Conservation (phyloP, 1,284 basidiomycete species). For the Ustilago cynodontis region DNA sequence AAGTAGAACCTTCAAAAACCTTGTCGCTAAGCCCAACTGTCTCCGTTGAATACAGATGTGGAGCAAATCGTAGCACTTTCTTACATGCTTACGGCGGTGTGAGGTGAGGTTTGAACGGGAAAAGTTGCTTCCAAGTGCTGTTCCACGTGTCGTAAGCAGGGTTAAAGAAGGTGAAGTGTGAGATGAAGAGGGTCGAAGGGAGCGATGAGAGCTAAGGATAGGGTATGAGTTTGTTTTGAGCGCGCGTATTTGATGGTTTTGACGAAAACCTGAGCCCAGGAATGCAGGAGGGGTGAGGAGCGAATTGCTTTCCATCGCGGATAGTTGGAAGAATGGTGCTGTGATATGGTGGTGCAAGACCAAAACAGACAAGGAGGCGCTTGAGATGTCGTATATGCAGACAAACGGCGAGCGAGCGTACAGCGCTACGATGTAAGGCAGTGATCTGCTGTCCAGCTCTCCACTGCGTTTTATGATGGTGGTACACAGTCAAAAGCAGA, state of each 20-base stretch:
- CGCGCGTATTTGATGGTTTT: constrained; percentile 37
- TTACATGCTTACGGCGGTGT: constrained; percentile 25
- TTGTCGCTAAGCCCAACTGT: constrained; percentile 13
- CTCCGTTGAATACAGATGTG: constrained; percentile 23
- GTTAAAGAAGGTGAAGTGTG: constrained; percentile 18
- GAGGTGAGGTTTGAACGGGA: constrained; percentile 10
- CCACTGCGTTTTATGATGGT: too few species aligned
- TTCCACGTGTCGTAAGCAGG: constrained; percentile 18
- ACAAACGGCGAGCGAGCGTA: too few species aligned
- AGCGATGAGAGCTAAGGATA: constrained; percentile 19
- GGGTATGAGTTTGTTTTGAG: constrained; percentile 41
- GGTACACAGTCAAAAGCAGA: too few species aligned
- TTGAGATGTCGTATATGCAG: too few species aligned
- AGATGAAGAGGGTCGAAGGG: constrained; percentile 16
- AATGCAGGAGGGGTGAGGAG: constrained; percentile 27
- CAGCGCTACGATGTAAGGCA: too few species aligned
- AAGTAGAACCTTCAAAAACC: constrained; percentile 24
- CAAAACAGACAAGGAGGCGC: too few species aligned
- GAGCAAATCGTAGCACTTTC: constrained; percentile 29
- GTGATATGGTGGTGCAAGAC: too few species aligned
- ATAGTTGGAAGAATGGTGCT: not conserved
- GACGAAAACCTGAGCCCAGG: constrained; percentile 15
- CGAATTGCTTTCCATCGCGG: constrained; percentile 22
- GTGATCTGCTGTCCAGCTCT: too few species aligned
- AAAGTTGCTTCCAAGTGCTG: not conserved